phyloP scores from a whole-genome alignment of 2,329 filamentous ascomycete species.

The Penicillium hordei region DNA sequence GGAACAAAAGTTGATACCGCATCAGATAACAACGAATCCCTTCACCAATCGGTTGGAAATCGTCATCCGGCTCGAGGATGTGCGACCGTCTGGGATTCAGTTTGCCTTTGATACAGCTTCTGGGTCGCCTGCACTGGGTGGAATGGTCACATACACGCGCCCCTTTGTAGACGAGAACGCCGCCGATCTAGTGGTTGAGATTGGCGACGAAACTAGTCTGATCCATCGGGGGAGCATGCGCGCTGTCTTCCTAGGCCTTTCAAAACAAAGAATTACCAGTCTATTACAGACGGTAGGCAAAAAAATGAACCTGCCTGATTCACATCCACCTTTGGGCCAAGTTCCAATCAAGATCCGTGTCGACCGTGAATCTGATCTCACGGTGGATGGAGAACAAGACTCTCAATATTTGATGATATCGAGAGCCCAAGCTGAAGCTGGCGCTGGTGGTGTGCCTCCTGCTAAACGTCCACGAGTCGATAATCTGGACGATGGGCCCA shows the following conservation, averaged over 20 bases:
- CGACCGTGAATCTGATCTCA: slow-evolving; percentile 50
- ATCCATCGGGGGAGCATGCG: slow-evolving; percentile 57
- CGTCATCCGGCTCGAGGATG: slow-evolving; percentile 73
- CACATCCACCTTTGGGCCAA: slow-evolving; percentile 61
- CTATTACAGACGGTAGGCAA: slow-evolving; percentile 78
- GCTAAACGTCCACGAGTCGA: slow-evolving; percentile 49
- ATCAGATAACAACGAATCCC: slow-evolving; percentile 73
- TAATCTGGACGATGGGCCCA: slow-evolving; percentile 43
- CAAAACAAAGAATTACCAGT: slow-evolving; percentile 67
- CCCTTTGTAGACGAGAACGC: slow-evolving; percentile 78
- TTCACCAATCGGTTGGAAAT: slow-evolving; percentile 71
- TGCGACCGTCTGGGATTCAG: slow-evolving; percentile 81
- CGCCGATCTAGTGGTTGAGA: slow-evolving; percentile 76
- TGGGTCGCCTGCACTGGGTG: slow-evolving; percentile 26
- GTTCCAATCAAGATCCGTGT: slow-evolving; percentile 66
- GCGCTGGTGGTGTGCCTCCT: slow-evolving; percentile 12
- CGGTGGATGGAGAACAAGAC: slow-evolving; percentile 40
- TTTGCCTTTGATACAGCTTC: slow-evolving; percentile 53
- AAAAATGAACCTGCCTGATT: slow-evolving; percentile 68
- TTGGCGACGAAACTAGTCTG: slow-evolving; percentile 65
- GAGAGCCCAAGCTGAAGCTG: slow-evolving; percentile 34
- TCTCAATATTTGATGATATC: slow-evolving; percentile 29
- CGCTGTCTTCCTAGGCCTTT: slow-evolving; percentile 71
- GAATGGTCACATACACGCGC: slow-evolving; percentile 75
- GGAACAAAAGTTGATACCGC: slow-evolving; percentile 81